Conservation (phyloP, 2,329 filamentous ascomycete species). For the Cladosporium sp. region DNA sequence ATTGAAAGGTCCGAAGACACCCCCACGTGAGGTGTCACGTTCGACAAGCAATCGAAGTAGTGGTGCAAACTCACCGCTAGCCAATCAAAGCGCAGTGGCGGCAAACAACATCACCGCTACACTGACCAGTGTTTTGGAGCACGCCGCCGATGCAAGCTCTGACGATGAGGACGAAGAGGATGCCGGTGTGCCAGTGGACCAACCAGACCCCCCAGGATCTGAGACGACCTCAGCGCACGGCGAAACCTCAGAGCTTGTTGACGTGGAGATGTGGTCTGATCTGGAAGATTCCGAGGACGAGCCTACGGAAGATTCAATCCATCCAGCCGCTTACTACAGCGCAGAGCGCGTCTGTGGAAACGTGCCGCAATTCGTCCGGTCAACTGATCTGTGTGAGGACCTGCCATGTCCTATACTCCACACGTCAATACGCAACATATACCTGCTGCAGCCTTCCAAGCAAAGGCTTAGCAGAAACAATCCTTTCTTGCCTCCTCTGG, state of each 20-base stretch:
- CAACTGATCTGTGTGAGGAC: conserved; percentile 23
- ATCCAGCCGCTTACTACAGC: conserved; percentile 21
- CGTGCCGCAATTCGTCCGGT: conserved; percentile 21
- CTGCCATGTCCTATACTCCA: conserved; percentile 37
- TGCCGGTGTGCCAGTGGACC: not conserved
- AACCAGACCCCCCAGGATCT: not conserved
- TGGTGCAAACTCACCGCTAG: not conserved
- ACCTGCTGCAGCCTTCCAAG: conserved; percentile 34
- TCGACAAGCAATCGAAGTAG: not conserved
- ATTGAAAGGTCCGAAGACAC: not conserved
- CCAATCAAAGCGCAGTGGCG: not conserved
- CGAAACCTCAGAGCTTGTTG: not conserved
- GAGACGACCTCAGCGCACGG: not conserved
- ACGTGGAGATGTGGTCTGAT: conserved; percentile 11
- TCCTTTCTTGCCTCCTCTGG: conserved; percentile 22
- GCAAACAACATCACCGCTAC: not conserved
- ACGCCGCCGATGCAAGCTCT: not conserved
- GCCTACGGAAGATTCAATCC: conserved; percentile 21
- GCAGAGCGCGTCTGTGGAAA: conserved; percentile 24
- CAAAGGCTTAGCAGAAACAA: not conserved
- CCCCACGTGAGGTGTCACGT: not conserved
- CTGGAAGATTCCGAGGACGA: conserved; percentile 21
- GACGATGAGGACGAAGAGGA: not conserved
- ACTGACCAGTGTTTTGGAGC: not conserved
- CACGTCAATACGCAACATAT: conserved; percentile 37